Conservation (phyloP, 2,329 filamentous ascomycete species). For the Penicillium occitanis region DNA sequence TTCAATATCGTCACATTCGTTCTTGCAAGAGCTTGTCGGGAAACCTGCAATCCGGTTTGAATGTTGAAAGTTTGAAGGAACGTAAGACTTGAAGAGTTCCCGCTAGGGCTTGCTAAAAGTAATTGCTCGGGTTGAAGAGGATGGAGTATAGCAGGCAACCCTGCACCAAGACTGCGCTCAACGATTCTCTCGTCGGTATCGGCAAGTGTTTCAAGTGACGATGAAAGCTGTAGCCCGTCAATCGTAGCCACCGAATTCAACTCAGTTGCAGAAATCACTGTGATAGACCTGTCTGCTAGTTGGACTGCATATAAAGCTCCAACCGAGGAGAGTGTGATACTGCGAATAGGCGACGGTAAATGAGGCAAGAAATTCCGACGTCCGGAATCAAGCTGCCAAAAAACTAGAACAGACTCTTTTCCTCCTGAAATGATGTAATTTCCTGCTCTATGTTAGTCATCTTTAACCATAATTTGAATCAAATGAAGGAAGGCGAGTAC, state of each 20-base stretch:
- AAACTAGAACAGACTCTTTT: conserved; percentile 79
- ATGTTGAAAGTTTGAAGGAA: conserved; percentile 82
- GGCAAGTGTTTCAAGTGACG: conserved; percentile 27
- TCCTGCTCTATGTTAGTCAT: conserved; percentile 51
- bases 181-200: not conserved
- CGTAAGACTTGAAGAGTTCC: conserved; percentile 50
- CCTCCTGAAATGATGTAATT: conserved; percentile 95
- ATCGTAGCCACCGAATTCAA: conserved; percentile 81
- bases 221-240: conserved; percentile 69
- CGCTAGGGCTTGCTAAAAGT: conserved; percentile 63
- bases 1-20: conserved; percentile 84
- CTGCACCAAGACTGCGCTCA: conserved; percentile 16
- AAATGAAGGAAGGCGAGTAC: conserved; percentile 17
- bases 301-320: conserved; percentile 82
- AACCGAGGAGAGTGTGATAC: conserved; percentile 74
- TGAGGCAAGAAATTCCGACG: conserved; percentile 85
- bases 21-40: conserved; percentile 83
- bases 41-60: conserved; percentile 71
- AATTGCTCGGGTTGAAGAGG: conserved; percentile 64
- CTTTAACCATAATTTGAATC: not conserved
- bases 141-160: conserved; percentile 61
- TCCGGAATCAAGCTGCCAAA: conserved; percentile 91
- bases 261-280: conserved; percentile 87
- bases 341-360: conserved; percentile 79
- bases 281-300: conserved; percentile 86